phyloP scores from a whole-genome alignment of 257 asterid species.

The Knoxia roxburghii region DNA sequence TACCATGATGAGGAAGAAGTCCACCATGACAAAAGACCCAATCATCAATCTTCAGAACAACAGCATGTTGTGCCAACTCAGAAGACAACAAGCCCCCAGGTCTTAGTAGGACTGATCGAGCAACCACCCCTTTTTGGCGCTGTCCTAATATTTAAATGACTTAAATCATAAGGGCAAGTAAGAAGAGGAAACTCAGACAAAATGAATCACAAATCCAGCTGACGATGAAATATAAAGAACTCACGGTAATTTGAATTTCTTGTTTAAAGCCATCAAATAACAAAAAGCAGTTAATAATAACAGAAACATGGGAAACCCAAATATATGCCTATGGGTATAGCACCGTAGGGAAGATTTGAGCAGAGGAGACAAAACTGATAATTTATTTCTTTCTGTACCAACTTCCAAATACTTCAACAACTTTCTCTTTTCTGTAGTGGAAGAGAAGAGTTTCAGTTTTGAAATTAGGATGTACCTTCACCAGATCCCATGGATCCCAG shows the following conservation, averaged over 20 bases:
- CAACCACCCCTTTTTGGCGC: constrained; percentile 88
- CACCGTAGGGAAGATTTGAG: neutral
- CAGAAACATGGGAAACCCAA: neutral
- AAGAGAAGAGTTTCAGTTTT: constrained; percentile 6
- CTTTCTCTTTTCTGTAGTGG: neutral
- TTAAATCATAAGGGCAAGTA: constrained; percentile 17
- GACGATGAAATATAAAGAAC: neutral
- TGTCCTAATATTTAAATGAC: constrained; percentile 77
- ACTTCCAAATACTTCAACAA: neutral
- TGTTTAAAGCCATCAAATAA: neutral
- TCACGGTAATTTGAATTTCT: neutral
- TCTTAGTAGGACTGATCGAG: constrained; percentile 82
- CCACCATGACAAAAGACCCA: constrained; percentile 99
- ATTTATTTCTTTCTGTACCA: neutral
- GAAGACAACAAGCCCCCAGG: constrained; percentile 91
- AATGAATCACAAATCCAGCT: neutral
- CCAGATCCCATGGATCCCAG: constrained; percentile 82
- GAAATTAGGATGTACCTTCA: constrained; percentile 55
- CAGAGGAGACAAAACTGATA: neutral
- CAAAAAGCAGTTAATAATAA: neutral
- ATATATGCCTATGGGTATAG: neutral
- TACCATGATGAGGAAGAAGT: constrained; percentile 98
- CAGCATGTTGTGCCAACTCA: constrained; percentile 73
- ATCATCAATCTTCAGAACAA: constrained; percentile 80
- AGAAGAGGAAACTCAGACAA: neutral